Evolutionary conservation across 768 basidiomycete species (phyloP), one percentile per base, ranked within the genome.

Genomic region (Serpula lacrymans): DNA sequence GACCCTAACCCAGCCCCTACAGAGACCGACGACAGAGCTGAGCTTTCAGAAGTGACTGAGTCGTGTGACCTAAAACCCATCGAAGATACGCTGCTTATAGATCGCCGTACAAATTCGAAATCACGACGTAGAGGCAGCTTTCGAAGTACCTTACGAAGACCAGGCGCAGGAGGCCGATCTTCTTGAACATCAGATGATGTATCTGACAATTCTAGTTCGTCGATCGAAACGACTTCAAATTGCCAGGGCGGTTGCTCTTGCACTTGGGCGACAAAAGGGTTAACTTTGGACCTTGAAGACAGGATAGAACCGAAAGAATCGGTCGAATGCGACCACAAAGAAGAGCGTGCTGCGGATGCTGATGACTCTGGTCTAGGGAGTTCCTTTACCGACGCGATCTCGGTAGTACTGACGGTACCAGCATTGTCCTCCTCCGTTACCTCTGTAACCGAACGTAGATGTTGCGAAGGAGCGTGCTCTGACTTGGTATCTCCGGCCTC

Each of bases 141-240:
- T 18, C 80, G 72, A 6, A 69, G 65, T 1, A 63, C 63, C 47
- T 73, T 77, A 34, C 76, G 70, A 39, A 83, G 58, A n/a, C 79
- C 81, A 6, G 75, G 71, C 1, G 63, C 60, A 23, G 69, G 55
- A 4, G 69, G 68, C 3, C 52, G 63, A 25, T 57, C 67, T 9
- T 48, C 62, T 14, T 71, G 67, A 22, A 65, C 58, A 28, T 79
- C 73, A 1, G 84, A 86, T 11, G 83, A 85, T 1, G 77, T 74
- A 55, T 88, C 87, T 1, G 87, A 88, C n/a, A 88, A 63, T 42
- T 89, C 86, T 29, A 87, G 62, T 28, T 88, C 88, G 52, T 89
- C 86, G 34, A 88, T 78, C 5, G 85, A 84, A 16, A 82, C 82
- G 33, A 88, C 74, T 43, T 88, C 84, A 35, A 86, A 78, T 45